Evolutionary conservation across 2,329 filamentous ascomycete genomes (phyloP), one percentile per base, ranked within the genome.

Genomic region (Neonectria punicea): DNA sequence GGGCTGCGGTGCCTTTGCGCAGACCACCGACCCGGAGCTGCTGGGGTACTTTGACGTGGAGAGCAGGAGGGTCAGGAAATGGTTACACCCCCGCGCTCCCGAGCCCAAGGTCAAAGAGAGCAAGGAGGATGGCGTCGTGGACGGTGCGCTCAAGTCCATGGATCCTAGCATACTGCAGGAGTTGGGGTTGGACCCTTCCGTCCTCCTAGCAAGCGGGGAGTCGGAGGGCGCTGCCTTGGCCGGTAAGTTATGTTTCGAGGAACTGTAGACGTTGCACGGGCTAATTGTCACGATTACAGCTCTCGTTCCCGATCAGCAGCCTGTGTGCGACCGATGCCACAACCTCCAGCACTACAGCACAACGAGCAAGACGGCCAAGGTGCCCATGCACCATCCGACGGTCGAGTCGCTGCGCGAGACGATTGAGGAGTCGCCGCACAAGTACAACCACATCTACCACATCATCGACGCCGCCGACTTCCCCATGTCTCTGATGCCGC

Each of bases 391-490:
- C 60, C 93, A 97, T 75, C 96, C 96, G 0, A 91, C 90, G 1
- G 86, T 98, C 67, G 87, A 93, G 47, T 90, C 93, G 2, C 89
- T 99, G 57, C 89, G 90, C 69, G 90, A 93, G 67, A 97, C 94
- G 16, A 92, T 99, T 57, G 86, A 90, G 58, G 93, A 97, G 78
- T 97, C 95, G 1, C 94, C 94, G 0, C 90, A 97, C 80, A 92
- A 92, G 76, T 88, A 92, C 76, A 98, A 99, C 74, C 93, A 98
- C 79, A 90, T 99, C 66, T 99, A 98, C 77, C 96, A 99, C 79
- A 86, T 99, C 28, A 83, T 99, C 22, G 96, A 99, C 75, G 95
- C 96, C 3, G 96, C 94, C 65, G 96, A 99, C 79, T 98, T 99
- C 69, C 96, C 96, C 20, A 92, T 99, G 87, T 98, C 96, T 2